These are phyloP conservation scores for Stagonosporopsis chrysanthemi DNA, from an alignment of 2,329 filamentous ascomycete species.

Conservation along the genomic window DNA sequence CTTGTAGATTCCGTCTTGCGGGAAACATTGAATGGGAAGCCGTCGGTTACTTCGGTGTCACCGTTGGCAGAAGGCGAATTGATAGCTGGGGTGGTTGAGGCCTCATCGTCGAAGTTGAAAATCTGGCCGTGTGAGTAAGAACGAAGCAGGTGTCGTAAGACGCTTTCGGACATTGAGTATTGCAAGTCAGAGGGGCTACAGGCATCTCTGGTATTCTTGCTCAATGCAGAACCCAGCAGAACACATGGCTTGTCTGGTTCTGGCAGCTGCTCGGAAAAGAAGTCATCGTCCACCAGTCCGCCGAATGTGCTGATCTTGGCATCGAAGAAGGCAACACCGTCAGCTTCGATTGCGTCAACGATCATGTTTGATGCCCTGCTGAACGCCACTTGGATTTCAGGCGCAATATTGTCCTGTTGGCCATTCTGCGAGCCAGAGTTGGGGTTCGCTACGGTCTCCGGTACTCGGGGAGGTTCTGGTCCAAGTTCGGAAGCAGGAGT, in stretches of 20 bases:
- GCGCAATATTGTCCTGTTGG: conserved; percentile 34
- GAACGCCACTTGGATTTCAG: conserved; percentile 46
- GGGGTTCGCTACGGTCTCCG: conserved; percentile 30
- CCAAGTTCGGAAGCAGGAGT: conserved; percentile 36
- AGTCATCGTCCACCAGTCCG: conserved; percentile 48
- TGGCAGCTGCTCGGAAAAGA: conserved; percentile 38
- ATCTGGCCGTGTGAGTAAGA: conserved; percentile 49
- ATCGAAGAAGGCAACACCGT: conserved; percentile 50
- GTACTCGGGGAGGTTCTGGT: conserved; percentile 20
- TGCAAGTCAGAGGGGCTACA: conserved; percentile 22
- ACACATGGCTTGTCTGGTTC: conserved; percentile 46
- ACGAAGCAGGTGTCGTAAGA: conserved; percentile 44
- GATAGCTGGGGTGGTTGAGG: conserved; percentile 16
- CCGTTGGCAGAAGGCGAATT: conserved; percentile 29
- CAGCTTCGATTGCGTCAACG: conserved; percentile 48
- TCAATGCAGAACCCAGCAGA: conserved; percentile 39
- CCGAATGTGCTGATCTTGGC: conserved; percentile 50
- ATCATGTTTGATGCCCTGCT: conserved; percentile 50
- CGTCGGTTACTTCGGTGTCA: conserved; percentile 28
- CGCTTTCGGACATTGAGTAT: conserved; percentile 41
- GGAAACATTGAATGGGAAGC: conserved; percentile 33
- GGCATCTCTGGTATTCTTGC: conserved; percentile 24
- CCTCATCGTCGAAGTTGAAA: conserved; percentile 48
- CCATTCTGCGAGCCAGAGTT: conserved; percentile 35
- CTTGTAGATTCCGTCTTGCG: conserved; percentile 40